phyloP scores from a whole-genome alignment of 169 alveolate genomes.

The Babesia divergens region DNA sequence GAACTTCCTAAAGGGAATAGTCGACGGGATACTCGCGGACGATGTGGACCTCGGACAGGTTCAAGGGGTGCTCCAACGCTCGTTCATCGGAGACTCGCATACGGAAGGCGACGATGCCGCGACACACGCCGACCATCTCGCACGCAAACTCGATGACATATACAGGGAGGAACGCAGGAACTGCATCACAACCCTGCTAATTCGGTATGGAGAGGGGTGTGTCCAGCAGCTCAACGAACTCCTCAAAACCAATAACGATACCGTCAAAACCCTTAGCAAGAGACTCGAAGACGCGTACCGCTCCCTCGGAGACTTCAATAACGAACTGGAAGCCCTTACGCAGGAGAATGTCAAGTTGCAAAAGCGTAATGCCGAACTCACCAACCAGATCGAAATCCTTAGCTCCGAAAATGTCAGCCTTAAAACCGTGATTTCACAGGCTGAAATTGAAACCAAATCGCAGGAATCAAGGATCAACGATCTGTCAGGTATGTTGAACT shows the following conservation, averaged over 20 bases:
- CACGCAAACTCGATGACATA: slow-evolving; percentile 16
- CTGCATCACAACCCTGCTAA: slow-evolving; percentile 37
- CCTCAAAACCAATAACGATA: slow-evolving; percentile 54
- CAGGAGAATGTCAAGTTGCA: slow-evolving; percentile 29
- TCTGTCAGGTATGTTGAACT: slow-evolving; percentile 29
- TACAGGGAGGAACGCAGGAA: slow-evolving; percentile 40
- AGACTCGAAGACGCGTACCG: slow-evolving; percentile 29
- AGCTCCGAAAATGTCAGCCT: slow-evolving; percentile 43
- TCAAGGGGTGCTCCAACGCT: background rate
- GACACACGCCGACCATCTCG: background rate
- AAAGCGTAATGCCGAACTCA: slow-evolving; percentile 25
- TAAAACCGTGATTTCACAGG: slow-evolving; percentile 38
- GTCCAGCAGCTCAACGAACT: slow-evolving; percentile 59
- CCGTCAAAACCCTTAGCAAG: slow-evolving; percentile 24
- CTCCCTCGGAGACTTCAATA: slow-evolving; percentile 44
- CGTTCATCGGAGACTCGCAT: background rate
- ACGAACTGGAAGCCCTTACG: slow-evolving; percentile 41
- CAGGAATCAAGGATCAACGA: slow-evolving; percentile 32
- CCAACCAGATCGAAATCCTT: slow-evolving; percentile 18
- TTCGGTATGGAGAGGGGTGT: slow-evolving; percentile 64
- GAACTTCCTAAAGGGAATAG: slow-evolving; percentile 65
- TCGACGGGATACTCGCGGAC: slow-evolving; percentile 65
- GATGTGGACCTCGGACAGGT: slow-evolving; percentile 17
- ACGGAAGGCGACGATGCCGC: background rate
- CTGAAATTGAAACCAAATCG: slow-evolving; percentile 41